Base-by-base conservation (phyloP, 345 rosid genomes). In the Arabidopsis arenosa region DNA sequence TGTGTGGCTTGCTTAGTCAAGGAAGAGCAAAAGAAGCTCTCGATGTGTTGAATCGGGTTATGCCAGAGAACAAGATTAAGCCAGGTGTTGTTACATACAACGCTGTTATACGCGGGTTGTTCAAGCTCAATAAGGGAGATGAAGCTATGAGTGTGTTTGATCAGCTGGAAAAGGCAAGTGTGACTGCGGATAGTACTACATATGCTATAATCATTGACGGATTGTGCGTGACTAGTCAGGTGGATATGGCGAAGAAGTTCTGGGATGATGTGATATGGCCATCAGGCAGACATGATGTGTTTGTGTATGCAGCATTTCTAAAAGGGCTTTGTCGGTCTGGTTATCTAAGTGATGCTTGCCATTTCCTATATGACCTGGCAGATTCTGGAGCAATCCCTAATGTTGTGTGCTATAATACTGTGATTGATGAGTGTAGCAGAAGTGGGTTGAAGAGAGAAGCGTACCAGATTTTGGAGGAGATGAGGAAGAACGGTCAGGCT, bases 251-350 rank as follows among this genome's bases (percentile, higher is more conserved):
- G 9, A 89, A 89, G 83, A 87, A 74, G 72, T 86, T 93, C 33
- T 91, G 96, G 97, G 90, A 89, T 51, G 90, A 83, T 71, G 84
- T 88, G 67, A 76, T 89, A 68, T 91, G 97, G 96, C 93, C 96
- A 7, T 93, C 96, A 23, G 84, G 84, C 60, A 64, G 78, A 64
- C 93, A 93, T 64, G 97, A 93, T 80, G 65, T 79, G 44, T 87
- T 69, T 54, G 96, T 91, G 67, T 93, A 93, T 75, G 85, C 98
- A 18, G 90, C 91, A 11, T 74, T 93, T 66, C 85, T 91, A 21
- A 91, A 89, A 81, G 97, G 97, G 58, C 87, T 91, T 70, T 91
- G 90, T 68, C 68, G 59, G 41, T 80, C 58, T 3, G 88, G 85
- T 58, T 80, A 79, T 67, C 66, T 83, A 62, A 74, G 79, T n/a